Conservation (phyloP, 2,329 filamentous ascomycete genomes). For the Stemphylium vesicarium region DNA sequence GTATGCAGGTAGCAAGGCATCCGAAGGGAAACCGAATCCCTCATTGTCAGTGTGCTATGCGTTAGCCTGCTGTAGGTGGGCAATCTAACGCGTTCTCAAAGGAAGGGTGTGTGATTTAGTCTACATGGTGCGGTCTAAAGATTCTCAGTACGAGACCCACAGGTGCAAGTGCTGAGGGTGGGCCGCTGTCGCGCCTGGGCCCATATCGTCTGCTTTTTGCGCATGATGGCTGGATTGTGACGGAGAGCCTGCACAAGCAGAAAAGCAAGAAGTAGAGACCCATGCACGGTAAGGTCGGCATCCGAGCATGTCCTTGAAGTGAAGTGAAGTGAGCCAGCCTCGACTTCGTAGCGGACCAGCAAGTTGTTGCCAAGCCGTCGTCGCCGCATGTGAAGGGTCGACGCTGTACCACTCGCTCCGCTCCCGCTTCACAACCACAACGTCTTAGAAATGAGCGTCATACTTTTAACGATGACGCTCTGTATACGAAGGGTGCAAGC, state of each 20-base stretch:
- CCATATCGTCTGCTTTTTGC: background rate
- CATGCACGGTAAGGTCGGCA: background rate
- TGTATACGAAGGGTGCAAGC: too few species aligned
- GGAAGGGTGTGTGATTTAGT: too few species aligned
- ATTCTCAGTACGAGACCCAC: too few species aligned
- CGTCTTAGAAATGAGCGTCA: too few species aligned
- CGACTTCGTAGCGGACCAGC: background rate
- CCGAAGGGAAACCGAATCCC: background rate
- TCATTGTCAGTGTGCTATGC: too few species aligned
- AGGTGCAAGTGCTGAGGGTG: background rate
- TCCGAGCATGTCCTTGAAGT: background rate
- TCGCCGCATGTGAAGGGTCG: background rate
- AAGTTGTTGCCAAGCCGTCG: slow-evolving; percentile 2
- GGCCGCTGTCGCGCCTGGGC: background rate
- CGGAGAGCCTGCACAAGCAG: background rate
- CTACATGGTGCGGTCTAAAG: too few species aligned
- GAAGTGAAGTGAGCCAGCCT: background rate
- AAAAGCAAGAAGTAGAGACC: background rate
- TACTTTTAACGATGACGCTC: background rate
- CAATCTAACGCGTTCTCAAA: background rate
- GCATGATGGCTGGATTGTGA: background rate
- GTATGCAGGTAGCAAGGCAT: background rate
- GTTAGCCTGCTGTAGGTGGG: background rate
- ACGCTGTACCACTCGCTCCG: background rate
- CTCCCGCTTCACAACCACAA: background rate